Percentiles rank a stretch among this genome's conserved stretches.
Conservation (phyloP, 306 rosid genomes). For the Quercus gilva region DNA sequence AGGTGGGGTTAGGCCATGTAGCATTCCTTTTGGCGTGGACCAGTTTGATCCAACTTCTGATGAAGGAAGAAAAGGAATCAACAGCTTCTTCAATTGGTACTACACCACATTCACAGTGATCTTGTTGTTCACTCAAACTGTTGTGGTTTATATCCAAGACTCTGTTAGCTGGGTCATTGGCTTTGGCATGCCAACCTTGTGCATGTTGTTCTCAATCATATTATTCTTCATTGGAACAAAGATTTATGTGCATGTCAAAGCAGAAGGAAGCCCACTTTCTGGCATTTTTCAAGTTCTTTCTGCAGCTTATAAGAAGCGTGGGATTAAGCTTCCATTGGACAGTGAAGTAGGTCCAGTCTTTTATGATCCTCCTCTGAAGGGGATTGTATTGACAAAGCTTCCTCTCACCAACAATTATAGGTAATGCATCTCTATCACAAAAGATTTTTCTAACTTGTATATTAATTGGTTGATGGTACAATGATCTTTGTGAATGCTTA, state of each 20-base stretch:
- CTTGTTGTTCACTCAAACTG: conserved; percentile 41
- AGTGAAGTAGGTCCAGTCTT: conserved; percentile 10
- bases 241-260: conserved; percentile 41
- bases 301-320: conserved; percentile 63
- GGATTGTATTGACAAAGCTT: conserved; percentile 36
- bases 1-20: conserved; percentile 82
- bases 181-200: conserved; percentile 55
- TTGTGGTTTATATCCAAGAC: conserved; percentile 70
- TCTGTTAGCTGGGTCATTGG: conserved; percentile 80
- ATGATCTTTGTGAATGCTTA: background rate
- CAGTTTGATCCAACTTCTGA: conserved; percentile 67
- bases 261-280: conserved; percentile 62
- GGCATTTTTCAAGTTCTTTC: conserved; percentile 50
- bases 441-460: background rate
- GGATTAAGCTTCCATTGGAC: conserved; percentile 31
- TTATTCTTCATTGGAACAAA: conserved; percentile 48
- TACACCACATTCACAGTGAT: conserved; percentile 40
- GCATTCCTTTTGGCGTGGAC: conserved; percentile 77
- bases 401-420: conserved; percentile 56
- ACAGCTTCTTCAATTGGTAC: conserved; percentile 75
- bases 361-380: conserved; percentile 55
- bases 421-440: conserved; percentile 27
- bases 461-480: background rate
- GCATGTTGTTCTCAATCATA: conserved; percentile 50
- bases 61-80: conserved; percentile 58